phyloP scores from a whole-genome alignment of 352 stramenopile genomes.

The Phytophthora aleatoria region DNA sequence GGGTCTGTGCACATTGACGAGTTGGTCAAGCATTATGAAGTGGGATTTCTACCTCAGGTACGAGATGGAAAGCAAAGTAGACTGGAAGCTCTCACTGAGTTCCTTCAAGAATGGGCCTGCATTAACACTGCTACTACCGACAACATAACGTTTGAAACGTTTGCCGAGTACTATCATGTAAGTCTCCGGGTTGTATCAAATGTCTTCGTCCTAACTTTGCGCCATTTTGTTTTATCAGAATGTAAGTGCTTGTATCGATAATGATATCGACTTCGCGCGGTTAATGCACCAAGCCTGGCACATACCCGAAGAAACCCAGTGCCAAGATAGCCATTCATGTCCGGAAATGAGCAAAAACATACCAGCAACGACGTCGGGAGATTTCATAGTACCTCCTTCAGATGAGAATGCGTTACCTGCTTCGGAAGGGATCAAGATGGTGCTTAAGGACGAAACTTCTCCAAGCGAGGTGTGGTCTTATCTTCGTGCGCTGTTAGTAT shows the following conservation, averaged over 20 bases:
- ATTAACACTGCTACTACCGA: conserved; percentile 33
- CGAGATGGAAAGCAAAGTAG: conserved; percentile 62
- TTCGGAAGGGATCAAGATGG: not conserved
- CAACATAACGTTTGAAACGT: conserved; percentile 62
- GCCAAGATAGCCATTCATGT: conserved; percentile 5
- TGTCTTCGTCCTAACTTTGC: conserved; percentile 7
- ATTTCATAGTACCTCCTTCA: not conserved
- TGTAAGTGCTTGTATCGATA: conserved; percentile 72
- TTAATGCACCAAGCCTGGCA: conserved; percentile 82
- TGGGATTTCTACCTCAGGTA: conserved; percentile 71
- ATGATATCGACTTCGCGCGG: conserved; percentile 85
- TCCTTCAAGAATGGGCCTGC: conserved; percentile 75
- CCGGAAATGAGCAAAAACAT: not conserved
- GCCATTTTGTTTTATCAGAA: conserved; percentile 41
- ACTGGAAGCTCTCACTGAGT: conserved; percentile 60
- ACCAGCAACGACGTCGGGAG: not conserved
- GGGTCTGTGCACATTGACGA: conserved; percentile 60
- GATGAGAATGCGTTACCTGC: not conserved
- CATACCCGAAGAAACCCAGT: conserved; percentile 31
- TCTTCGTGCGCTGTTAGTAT: conserved; percentile 29
- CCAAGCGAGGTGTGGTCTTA: conserved; percentile 27
- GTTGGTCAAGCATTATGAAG: conserved; percentile 74
- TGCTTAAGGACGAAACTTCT: not conserved
- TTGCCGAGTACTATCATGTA: conserved; percentile 85
- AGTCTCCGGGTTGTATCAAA: not conserved